phyloP scores from a whole-genome alignment of 2,329 filamentous ascomycete species.

The Eurotiales sp. region DNA sequence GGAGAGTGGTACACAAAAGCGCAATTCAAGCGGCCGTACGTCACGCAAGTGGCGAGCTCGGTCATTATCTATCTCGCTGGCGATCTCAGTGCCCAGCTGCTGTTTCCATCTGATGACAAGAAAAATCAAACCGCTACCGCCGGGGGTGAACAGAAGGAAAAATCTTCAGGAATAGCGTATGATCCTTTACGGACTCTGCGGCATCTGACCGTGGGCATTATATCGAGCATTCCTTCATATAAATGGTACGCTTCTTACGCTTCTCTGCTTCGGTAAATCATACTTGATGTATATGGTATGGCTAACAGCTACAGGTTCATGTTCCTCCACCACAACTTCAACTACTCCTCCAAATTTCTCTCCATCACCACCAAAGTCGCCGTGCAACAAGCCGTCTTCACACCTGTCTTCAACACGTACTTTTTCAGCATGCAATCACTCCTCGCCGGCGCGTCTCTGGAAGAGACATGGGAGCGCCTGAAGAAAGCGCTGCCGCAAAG shows the following conservation, averaged over 20 bases:
- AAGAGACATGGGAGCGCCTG: constrained; percentile 66
- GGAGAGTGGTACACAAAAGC: constrained; percentile 59
- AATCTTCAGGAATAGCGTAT: constrained; percentile 48
- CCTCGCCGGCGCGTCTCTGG: constrained; percentile 62
- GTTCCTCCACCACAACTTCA: constrained; percentile 77
- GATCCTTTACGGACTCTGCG: constrained; percentile 66
- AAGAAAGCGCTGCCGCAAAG: constrained; percentile 71
- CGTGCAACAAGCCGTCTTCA: constrained; percentile 76
- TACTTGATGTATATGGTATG: background rate
- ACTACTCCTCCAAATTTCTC: constrained; percentile 68
- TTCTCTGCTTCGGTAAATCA: background rate
- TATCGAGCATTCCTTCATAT: constrained; percentile 73
- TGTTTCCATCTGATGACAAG: constrained; percentile 44
- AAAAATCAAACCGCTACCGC: constrained; percentile 34
- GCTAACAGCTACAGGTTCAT: constrained; percentile 58
- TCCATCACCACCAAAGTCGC: constrained; percentile 73
- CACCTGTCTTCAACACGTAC: constrained; percentile 76
- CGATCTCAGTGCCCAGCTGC: constrained; percentile 72
- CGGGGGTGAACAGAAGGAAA: constrained; percentile 20
- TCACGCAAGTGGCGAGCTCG: constrained; percentile 73
- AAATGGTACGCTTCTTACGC: constrained; percentile 61
- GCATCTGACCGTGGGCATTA: constrained; percentile 69
- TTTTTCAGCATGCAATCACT: constrained; percentile 80
- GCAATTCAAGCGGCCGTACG: constrained; percentile 68
- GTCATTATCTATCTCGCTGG: constrained; percentile 75